phyloP scores from a whole-genome alignment of 1,284 basidiomycete genomes.

The Ustilago loliicola region DNA sequence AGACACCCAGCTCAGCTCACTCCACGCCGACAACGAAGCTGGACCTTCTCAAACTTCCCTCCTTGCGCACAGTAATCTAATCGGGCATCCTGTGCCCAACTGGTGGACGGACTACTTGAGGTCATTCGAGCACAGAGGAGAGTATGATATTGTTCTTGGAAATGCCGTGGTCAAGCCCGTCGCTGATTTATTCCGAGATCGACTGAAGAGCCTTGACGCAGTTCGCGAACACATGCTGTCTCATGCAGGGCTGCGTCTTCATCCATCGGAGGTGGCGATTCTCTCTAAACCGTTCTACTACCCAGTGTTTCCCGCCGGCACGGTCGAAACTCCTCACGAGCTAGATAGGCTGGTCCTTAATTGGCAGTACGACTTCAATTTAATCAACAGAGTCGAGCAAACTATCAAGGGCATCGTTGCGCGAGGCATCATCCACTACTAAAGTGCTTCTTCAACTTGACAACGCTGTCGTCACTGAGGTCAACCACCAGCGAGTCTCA shows the following conservation, averaged over 20 bases:
- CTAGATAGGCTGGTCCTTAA: not conserved
- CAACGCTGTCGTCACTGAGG: too few species aligned
- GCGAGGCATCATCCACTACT: not conserved
- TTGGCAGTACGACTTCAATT: not conserved
- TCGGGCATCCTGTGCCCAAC: not conserved
- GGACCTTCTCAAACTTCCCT: not conserved
- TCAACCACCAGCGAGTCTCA: too few species aligned
- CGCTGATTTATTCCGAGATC: not conserved
- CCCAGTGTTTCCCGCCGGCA: too few species aligned
- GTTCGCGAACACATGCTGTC: not conserved
- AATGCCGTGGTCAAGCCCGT: not conserved
- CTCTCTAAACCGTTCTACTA: not conserved
- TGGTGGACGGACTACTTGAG: slow-evolving; percentile 7
- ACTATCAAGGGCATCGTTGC: not conserved
- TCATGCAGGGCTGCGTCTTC: not conserved
- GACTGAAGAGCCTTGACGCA: not conserved
- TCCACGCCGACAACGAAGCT: not conserved
- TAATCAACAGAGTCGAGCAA: not conserved
- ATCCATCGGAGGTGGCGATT: not conserved
- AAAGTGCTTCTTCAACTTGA: too few species aligned
- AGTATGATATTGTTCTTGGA: not conserved
- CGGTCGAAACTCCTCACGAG: slow-evolving; percentile 1
- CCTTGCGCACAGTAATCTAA: not conserved
- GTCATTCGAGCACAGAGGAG: not conserved
- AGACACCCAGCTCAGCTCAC: not conserved